These are phyloP conservation scores for Trichomonas gallinae DNA, from an alignment of 208 protist genomes.

Conservation along the genomic window DNA sequence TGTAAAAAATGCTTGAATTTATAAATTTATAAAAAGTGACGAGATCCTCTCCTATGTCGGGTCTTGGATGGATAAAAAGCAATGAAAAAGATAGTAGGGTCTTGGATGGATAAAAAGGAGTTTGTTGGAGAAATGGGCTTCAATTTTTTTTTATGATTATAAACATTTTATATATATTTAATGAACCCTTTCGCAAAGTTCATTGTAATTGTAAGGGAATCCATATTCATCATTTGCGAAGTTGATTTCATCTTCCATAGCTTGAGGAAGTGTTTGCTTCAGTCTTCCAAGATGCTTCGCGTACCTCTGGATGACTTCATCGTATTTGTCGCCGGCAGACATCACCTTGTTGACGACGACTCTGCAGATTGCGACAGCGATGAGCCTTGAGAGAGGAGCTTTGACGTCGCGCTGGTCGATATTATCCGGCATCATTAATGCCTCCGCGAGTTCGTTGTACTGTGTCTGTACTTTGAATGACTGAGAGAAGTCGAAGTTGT, in stretches of 20 bases:
- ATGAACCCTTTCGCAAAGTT: not conserved
- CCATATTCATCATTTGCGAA: not conserved
- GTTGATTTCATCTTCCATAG: not conserved
- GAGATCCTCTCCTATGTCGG: no score
- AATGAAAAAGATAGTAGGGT: no score
- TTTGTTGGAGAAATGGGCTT: no score
- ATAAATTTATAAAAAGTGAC: no score
- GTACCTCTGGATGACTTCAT: not conserved
- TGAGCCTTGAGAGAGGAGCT: not conserved
- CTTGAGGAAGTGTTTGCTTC: not conserved
- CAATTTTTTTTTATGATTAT: no score
- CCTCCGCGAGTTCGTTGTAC: not conserved
- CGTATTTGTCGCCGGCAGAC: not conserved
- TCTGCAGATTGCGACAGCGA: not conserved
- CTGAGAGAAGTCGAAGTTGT: not conserved
- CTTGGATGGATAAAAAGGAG: no score
- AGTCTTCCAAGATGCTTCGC: not conserved
- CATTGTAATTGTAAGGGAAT: not conserved
- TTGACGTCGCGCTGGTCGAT: not conserved
- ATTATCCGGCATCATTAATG: not conserved
- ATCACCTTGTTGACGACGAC: not conserved
- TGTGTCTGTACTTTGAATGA: not conserved
- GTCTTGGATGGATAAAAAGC: no score
- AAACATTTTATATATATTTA: not conserved
- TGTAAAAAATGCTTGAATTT: no score